Evolutionary conservation across 441 rosid species (phyloP).

Genomic region (Gossypium trilobum): DNA sequence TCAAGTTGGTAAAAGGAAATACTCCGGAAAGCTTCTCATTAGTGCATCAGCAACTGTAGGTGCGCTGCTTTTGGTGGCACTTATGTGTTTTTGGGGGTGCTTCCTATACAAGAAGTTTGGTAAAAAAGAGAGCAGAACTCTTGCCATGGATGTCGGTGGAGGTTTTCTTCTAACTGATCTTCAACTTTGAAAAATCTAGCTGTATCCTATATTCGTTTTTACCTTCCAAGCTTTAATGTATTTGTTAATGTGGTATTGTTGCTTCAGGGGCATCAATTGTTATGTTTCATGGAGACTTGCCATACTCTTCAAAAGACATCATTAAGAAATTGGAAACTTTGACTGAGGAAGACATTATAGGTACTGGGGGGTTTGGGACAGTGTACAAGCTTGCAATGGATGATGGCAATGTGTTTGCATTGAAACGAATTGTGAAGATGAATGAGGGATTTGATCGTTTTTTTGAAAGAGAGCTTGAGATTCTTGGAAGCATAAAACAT

Average conservation of each 20-base stretch:
- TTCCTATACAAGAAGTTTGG: conserved; percentile 90
- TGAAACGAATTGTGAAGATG: conserved; percentile 77
- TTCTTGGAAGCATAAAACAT: conserved; percentile 96
- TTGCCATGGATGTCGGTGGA: conserved; percentile 86
- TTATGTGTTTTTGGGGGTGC: conserved; percentile 99
- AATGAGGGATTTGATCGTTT: conserved; percentile 91
- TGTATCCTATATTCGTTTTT: neutral
- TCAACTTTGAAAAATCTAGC: neutral
- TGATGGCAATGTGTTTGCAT: conserved; percentile 84
- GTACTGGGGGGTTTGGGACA: conserved; percentile 88
- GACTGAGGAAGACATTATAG: conserved; percentile 79
- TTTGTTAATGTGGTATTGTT: conserved; percentile 16
- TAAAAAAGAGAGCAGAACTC: conserved; percentile 66
- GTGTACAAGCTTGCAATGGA: conserved; percentile 96
- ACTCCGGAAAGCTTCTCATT: conserved; percentile 70
- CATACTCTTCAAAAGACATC: conserved; percentile 87
- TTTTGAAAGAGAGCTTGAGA: conserved; percentile 93
- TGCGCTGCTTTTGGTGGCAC: conserved; percentile 91
- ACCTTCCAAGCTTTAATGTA: neutral
- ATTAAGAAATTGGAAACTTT: conserved; percentile 74
- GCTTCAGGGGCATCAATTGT: conserved; percentile 81
- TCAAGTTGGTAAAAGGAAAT: conserved; percentile 54
- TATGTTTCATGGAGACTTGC: conserved; percentile 97
- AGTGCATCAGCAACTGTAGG: conserved; percentile 93
- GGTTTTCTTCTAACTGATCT: conserved; percentile 34